Evolutionary conservation across 176 grass and related monocot genomes (phyloP).

Genomic region (Avena eriantha): DNA sequence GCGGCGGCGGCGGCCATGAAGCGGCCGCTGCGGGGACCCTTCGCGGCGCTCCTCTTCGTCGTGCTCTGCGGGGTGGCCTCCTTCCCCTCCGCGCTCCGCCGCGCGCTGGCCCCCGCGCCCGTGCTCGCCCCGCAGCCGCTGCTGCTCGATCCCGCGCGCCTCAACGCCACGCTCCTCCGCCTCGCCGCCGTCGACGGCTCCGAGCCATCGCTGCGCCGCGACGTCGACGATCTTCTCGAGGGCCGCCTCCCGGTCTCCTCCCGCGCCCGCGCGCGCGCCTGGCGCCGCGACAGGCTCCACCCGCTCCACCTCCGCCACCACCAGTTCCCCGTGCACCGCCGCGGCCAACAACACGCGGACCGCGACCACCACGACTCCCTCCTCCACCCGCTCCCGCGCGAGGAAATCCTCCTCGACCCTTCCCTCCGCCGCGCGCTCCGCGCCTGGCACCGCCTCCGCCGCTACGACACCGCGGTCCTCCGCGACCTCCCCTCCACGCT

Average conservation of each 20-base stretch:
- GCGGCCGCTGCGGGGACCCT: slow-evolving; percentile 57
- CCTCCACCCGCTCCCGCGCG: slow-evolving; percentile 51
- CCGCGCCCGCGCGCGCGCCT: slow-evolving; percentile 28
- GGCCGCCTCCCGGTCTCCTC: slow-evolving; percentile 60
- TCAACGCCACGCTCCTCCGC: slow-evolving; percentile 76
- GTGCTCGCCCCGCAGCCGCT: background rate
- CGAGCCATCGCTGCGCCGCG: slow-evolving; percentile 57
- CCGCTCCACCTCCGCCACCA: slow-evolving; percentile 52
- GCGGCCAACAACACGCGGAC: background rate
- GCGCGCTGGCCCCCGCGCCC: background rate
- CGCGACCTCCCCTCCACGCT: slow-evolving; percentile 42
- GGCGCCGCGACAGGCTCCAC: slow-evolving; percentile 57
- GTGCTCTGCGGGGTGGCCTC: slow-evolving; percentile 50
- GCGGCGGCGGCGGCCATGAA: slow-evolving; percentile 43
- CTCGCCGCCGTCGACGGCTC: slow-evolving; percentile 61
- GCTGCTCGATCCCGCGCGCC: slow-evolving; percentile 28
- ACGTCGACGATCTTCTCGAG: slow-evolving; percentile 75
- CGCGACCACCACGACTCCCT: slow-evolving; percentile 41
- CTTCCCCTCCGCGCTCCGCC: slow-evolving; percentile 41
- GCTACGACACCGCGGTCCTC: slow-evolving; percentile 71
- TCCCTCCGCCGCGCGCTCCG: slow-evolving; percentile 60
- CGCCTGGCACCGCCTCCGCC: slow-evolving; percentile 72
- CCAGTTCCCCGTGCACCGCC: slow-evolving; percentile 49
- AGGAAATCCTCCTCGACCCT: slow-evolving; percentile 47
- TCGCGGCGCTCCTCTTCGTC: slow-evolving; percentile 60